Evolutionary conservation across 495 filamentous ascomycete species (phyloP).

Genomic region (Penicillium macrosclerotiorum): DNA sequence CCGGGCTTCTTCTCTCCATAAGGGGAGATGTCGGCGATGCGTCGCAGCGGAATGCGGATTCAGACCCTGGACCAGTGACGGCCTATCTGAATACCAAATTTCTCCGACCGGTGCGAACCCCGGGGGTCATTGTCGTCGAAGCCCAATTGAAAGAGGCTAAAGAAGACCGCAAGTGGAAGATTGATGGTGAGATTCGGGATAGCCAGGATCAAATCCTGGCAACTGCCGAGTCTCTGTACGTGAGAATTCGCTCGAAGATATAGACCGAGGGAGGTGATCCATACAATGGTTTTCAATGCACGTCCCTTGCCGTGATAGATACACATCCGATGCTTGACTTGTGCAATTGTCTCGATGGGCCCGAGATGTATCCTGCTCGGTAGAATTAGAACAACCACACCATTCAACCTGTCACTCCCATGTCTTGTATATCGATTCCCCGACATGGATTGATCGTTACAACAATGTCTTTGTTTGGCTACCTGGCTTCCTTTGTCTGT

Average conservation of each 20-base stretch:
- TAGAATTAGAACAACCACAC: too few relatives aligned
- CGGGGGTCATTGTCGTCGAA: conserved; percentile 50
- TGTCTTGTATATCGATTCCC: too few relatives aligned
- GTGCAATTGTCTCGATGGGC: too few relatives aligned
- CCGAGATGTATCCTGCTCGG: too few relatives aligned
- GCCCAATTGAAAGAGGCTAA: conserved; percentile 31
- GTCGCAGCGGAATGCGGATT: not conserved
- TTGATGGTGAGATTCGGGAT: conserved; percentile 43
- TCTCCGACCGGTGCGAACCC: conserved; percentile 51
- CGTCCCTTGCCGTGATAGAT: too few relatives aligned
- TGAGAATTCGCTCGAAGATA: conserved; percentile 30
- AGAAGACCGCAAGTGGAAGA: conserved; percentile 47
- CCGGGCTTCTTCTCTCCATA: conserved; percentile 42
- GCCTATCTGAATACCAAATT: conserved; percentile 59
- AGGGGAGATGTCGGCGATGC: conserved; percentile 8
- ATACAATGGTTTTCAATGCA: too few relatives aligned
- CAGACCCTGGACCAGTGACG: conserved; percentile 40
- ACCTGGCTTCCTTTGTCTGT: too few relatives aligned
- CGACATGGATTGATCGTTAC: too few relatives aligned
- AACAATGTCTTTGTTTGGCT: too few relatives aligned
- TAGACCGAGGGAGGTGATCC: too few relatives aligned
- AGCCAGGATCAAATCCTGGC: conserved; percentile 39
- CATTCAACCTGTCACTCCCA: too few relatives aligned
- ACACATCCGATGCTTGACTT: too few relatives aligned
- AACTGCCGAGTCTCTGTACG: conserved; percentile 45